Conservation (phyloP, 2,329 filamentous ascomycete species). For the Lasiodiplodia sp. region DNA sequence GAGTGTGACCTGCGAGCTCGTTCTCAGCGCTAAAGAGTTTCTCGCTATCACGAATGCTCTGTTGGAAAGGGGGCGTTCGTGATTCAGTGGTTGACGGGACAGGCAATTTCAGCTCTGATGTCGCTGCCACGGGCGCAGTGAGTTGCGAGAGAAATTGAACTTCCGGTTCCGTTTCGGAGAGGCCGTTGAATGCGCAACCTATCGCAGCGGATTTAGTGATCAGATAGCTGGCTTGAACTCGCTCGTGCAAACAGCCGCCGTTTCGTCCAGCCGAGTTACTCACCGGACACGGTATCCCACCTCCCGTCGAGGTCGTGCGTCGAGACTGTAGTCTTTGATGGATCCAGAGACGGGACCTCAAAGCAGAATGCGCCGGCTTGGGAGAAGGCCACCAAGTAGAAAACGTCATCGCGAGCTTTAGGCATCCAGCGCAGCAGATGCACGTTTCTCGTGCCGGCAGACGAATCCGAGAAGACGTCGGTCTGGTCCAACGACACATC, state of each 20-base stretch:
- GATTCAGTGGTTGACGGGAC: slow-evolving; percentile 30
- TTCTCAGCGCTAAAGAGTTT: slow-evolving; percentile 57
- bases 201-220: slow-evolving; percentile 18
- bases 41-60: slow-evolving; percentile 47
- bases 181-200: slow-evolving; percentile 42
- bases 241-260: not conserved
- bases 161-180: slow-evolving; percentile 31
- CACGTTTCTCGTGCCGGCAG: slow-evolving; percentile 6
- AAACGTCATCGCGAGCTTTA: slow-evolving; percentile 18
- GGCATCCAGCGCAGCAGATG: slow-evolving; percentile 28
- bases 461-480: slow-evolving; percentile 2
- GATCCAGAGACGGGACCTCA: slow-evolving; percentile 38
- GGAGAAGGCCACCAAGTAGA: slow-evolving; percentile 45
- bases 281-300: slow-evolving; percentile 52
- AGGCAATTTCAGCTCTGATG: slow-evolving; percentile 41
- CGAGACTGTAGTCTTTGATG: slow-evolving; percentile 34
- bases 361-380: slow-evolving; percentile 39
- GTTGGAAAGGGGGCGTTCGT: slow-evolving; percentile 47
- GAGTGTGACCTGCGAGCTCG: slow-evolving; percentile 58
- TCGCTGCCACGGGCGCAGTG: slow-evolving; percentile 44
- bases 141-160: slow-evolving; percentile 49
- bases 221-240: slow-evolving; percentile 1
- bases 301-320: slow-evolving; percentile 49
- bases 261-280: not conserved
- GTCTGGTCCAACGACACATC: not conserved